Evolutionary conservation across 179 eudicot species (phyloP).

Genomic region (Actinidia arguta): DNA sequence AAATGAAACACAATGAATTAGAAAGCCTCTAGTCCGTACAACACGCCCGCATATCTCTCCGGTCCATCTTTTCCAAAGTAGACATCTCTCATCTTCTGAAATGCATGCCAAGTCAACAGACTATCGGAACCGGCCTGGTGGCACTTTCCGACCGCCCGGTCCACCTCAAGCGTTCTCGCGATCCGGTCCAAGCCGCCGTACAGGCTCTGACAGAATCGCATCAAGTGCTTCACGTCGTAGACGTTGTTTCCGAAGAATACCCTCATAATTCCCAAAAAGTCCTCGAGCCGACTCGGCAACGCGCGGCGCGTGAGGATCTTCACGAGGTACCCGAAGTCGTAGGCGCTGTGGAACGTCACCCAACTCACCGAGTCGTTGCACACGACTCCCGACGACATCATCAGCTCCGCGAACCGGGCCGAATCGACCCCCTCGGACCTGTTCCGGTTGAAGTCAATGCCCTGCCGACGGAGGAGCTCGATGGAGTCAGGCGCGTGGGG

Average conservation of each 20-base stretch:
- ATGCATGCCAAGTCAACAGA: conserved; percentile 49
- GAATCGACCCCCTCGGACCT: conserved; percentile 39
- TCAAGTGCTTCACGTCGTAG: conserved; percentile 54
- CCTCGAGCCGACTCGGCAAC: conserved; percentile 35
- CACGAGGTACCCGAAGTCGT: conserved; percentile 56
- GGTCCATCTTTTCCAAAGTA: conserved; percentile 28
- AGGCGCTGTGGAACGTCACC: conserved; percentile 66
- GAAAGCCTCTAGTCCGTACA: conserved; percentile 33
- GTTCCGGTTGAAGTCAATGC: conserved; percentile 50
- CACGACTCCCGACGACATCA: conserved; percentile 62
- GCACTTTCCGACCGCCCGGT: conserved; percentile 44
- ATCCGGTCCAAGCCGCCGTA: conserved; percentile 56
- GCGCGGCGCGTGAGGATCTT: conserved; percentile 42
- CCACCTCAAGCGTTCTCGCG: conserved; percentile 35
- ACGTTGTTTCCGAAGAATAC: conserved; percentile 43
- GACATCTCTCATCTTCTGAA: conserved; percentile 31
- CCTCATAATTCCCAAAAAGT: conserved; percentile 27
- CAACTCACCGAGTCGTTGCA: conserved; percentile 47
- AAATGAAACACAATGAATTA: not conserved
- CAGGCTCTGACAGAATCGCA: conserved; percentile 41
- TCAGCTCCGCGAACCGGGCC: conserved; percentile 40
- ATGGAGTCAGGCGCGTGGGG: conserved; percentile 39
- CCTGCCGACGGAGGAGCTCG: conserved; percentile 41
- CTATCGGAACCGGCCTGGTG: conserved; percentile 70
- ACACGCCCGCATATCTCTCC: conserved; percentile 37